Evolutionary conservation across 768 basidiomycete species (phyloP).

Genomic region (Naganishia randhawae): DNA sequence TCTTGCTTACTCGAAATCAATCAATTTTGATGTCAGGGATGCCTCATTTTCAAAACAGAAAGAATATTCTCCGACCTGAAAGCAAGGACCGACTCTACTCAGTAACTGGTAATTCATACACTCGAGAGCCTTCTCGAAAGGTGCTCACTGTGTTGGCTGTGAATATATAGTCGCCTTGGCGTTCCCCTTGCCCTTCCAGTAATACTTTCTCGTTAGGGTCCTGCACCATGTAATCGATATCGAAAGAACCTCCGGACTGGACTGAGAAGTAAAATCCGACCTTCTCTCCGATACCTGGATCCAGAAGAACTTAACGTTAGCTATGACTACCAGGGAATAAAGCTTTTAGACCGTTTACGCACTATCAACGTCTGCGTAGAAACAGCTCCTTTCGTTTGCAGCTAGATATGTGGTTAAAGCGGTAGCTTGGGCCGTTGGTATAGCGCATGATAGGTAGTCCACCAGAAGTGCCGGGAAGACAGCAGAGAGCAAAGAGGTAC

Average conservation of each 20-base stretch:
- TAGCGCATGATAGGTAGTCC: not conserved
- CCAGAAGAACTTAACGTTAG: not conserved
- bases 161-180: slow-evolving; percentile 94
- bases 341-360: not conserved
- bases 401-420: slow-evolving; percentile 49
- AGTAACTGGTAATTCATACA: not conserved
- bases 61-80: slow-evolving; percentile 55
- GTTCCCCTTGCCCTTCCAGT: slow-evolving; percentile 80
- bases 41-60: slow-evolving; percentile 99
- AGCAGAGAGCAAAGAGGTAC: slow-evolving; percentile 1
- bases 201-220: slow-evolving; percentile 84
- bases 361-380: slow-evolving; percentile 87
- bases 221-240: slow-evolving; percentile 87
- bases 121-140: not conserved
- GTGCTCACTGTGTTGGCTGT: slow-evolving; percentile 69
- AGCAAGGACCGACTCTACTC: not conserved
- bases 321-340: not conserved
- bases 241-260: slow-evolving; percentile 95
- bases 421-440: slow-evolving; percentile 33
- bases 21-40: slow-evolving; percentile 85
- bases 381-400: slow-evolving; percentile 60
- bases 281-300: slow-evolving; percentile 55
- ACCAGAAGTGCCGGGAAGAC: not conserved
- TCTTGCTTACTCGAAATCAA: slow-evolving; percentile 55
- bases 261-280: slow-evolving; percentile 98